phyloP scores from a whole-genome alignment of 495 filamentous ascomycete genomes.

The Aspergillus haitiensis region DNA sequence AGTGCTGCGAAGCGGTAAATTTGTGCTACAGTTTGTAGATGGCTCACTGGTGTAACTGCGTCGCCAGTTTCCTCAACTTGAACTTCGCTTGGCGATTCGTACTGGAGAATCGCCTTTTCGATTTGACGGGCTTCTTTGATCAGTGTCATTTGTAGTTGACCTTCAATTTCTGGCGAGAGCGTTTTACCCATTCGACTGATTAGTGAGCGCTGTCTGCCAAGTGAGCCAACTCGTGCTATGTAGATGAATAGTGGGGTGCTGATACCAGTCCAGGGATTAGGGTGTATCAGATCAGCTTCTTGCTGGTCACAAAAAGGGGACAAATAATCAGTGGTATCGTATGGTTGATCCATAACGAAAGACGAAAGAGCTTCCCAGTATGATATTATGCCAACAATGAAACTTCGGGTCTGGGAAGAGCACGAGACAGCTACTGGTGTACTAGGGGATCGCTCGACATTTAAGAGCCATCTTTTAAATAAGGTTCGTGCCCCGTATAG shows the following conservation, averaged over 20 bases:
- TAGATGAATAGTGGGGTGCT: slow-evolving; percentile 8
- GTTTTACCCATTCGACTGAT: neutral
- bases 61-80: neutral
- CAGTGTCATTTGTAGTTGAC: neutral
- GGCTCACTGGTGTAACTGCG: neutral
- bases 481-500: slow-evolving; percentile 1
- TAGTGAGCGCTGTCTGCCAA: slow-evolving; percentile 5
- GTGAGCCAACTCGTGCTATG: neutral
- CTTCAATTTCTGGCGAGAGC: neutral
- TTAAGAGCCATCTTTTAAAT: slow-evolving; percentile 3
- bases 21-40: neutral
- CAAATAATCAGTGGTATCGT: neutral
- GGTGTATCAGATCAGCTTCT: neutral
- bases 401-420: neutral
- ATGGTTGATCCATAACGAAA: neutral
- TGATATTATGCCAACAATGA: neutral
- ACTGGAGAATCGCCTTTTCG: slow-evolving; percentile 1
- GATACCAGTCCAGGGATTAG: slow-evolving; percentile 4
- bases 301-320: too few relatives aligned
- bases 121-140: neutral
- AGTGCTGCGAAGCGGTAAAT: slow-evolving; percentile 1
- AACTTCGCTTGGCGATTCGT: neutral
- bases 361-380: slow-evolving; percentile 9
- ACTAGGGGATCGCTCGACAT: neutral
- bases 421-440: neutral